phyloP scores from a whole-genome alignment of 306 rosid species.

The Quercus agrifolia region DNA sequence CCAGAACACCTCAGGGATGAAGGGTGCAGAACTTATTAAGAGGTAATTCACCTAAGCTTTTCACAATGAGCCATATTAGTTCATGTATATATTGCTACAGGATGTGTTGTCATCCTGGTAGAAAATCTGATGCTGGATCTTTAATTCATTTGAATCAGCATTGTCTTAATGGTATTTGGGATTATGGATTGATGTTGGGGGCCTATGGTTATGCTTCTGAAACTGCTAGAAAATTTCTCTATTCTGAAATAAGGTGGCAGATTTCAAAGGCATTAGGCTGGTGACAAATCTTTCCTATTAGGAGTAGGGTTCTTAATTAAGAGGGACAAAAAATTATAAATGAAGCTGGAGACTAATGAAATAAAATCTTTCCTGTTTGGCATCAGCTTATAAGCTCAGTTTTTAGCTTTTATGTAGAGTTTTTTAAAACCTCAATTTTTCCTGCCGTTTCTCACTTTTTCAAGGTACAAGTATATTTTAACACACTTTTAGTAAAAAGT shows the following conservation, averaged over 20 bases:
- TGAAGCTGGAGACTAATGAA: not conserved
- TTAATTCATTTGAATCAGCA: not conserved
- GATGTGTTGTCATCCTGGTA: not conserved
- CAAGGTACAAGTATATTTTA: too few relatives aligned
- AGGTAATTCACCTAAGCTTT: slow-evolving; percentile 37
- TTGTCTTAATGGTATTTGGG: not conserved
- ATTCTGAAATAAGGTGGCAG: not conserved
- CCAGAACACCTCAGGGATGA: slow-evolving; percentile 51
- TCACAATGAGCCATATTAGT: not conserved
- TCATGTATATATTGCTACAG: not conserved
- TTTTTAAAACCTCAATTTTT: too few relatives aligned
- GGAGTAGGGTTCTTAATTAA: not conserved
- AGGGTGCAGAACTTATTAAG: slow-evolving; percentile 41
- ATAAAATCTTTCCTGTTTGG: not conserved
- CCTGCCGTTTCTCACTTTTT: too few relatives aligned
- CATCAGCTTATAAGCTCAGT: too few relatives aligned
- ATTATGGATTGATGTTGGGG: not conserved
- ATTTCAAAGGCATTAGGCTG: not conserved
- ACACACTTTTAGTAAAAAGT: too few relatives aligned
- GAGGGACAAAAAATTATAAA: not conserved
- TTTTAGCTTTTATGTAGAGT: too few relatives aligned
- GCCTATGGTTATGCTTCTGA: not conserved
- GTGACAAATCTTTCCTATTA: not conserved
- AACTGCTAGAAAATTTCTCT: not conserved
- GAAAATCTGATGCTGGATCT: not conserved